A percentile compares a stretch with the other conserved stretches of the same genome.
Evolutionary conservation across 768 basidiomycete species (phyloP).

Genomic region (Calocera cornea): DNA sequence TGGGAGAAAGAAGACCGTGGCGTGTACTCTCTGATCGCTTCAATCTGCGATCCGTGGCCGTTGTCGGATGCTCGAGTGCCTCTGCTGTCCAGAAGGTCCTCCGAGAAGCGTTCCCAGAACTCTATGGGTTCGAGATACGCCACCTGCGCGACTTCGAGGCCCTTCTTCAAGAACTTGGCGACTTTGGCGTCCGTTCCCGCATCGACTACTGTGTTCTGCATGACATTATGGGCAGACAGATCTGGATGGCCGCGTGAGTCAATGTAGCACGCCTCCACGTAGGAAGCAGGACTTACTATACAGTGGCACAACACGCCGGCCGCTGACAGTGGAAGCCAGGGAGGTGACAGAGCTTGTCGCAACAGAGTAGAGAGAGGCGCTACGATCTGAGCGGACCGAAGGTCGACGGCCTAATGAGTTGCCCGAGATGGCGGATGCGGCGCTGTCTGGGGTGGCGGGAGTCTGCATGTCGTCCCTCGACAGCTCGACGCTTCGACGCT

Average conservation of each 20-base stretch:
- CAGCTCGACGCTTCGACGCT: background rate
- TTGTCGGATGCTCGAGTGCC: background rate
- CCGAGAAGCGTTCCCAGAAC: conserved; percentile 33
- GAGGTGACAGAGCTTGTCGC: conserved; percentile 21
- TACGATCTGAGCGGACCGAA: conserved; percentile 32
- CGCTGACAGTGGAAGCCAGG: conserved; percentile 25
- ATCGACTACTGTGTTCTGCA: conserved; percentile 74
- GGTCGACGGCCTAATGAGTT: conserved; percentile 16
- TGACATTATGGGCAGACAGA: conserved; percentile 73
- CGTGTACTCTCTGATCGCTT: background rate
- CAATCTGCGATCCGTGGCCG: background rate
- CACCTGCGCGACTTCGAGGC: conserved; percentile 64
- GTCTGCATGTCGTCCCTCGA: background rate
- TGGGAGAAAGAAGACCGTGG: background rate
- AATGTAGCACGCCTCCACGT: conserved; percentile 1
- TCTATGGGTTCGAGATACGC: conserved; percentile 72
- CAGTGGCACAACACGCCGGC: background rate
- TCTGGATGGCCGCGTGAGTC: conserved; percentile 47
- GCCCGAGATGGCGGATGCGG: background rate
- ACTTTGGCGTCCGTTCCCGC: conserved; percentile 81
- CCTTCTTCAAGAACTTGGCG: conserved; percentile 54
- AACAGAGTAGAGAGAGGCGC: conserved; percentile 39
- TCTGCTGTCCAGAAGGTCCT: background rate
- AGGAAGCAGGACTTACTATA: background rate
- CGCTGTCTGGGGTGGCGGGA: background rate